Evolutionary conservation across 345 rosid genomes (phyloP), one percentile per base, ranked within the genome.

Genomic region (Citrus mangshanensis): DNA sequence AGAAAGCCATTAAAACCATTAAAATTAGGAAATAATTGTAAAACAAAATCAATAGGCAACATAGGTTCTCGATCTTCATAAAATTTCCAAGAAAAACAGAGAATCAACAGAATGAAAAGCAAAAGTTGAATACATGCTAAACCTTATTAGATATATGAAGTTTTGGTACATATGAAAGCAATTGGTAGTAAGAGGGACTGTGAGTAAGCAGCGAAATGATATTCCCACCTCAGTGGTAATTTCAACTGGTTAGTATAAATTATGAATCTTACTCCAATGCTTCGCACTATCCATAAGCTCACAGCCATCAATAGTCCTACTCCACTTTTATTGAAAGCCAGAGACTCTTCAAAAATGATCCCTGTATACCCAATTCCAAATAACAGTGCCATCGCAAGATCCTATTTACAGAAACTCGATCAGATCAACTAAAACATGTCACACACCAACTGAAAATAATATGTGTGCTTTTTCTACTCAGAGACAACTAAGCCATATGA

Each of bases 221-320:
- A 70, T 25, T 75, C 27, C 65, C 25, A 24, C 16, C 21, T 55
- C 19, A 49, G 22, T 18, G 46, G 22, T 27, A 66, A 49, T 27
- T n/a, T 75, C 32, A 35, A 74, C 59, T 54, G 68, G 13, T 30
- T 75, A 60, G 34, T 0, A 21, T 30, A 61, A 58, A 34, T 46
- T 9, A 74, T 74, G 63, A 68, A 76, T 70, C 92, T 90, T 87
- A 96, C 99, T 84, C 97, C 97, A 32, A 91, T 88, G 86, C 94
- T 90, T 81, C 98, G 86, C 51, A 96, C 85, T 42, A 91, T 88
- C 99, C 99, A 96, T 82, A 96, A 83, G 85, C 99, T 89, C 74
- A 94, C 98, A 80, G 98, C 99, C 99, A 96, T 96, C 85, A 96
- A 58, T 56, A 96, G 86, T 82, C 93, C 99, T 22, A 96, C 95